Evolutionary conservation across 225 moss, liverwort and hornwort species (phyloP), one percentile per base, ranked within the genome.

Genomic region (Ulota crispa): DNA sequence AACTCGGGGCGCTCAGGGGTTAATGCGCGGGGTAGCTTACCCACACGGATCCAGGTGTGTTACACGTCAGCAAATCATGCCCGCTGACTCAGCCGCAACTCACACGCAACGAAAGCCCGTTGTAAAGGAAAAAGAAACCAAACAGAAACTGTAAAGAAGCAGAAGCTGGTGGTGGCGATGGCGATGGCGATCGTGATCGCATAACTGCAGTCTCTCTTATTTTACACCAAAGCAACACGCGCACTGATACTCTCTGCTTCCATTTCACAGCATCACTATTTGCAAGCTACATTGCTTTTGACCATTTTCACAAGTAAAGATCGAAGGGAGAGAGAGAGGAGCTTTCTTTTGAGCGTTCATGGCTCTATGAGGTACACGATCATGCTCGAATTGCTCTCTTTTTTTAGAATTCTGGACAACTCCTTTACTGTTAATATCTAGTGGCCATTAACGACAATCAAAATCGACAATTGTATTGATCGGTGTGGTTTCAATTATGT

Each of bases 51-150:
- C 61, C 82, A 76, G 4, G 24, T 76, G 28, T 76, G 15, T 19
- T 13, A 61, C 69, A 70, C 82, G 82, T 82, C 82, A 76, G 82
- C 76, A 69, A 5, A 16, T 13, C 54, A 0, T 45, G 24, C 42
- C 31, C n/a, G 15, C 57, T 32, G 19, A 19, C 55, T 23, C 62
- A 62, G 73, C 73, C 57, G 20, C 57, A n/a, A 14, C 24, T 24
- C 15, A 27, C 19, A 11, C 37, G 8, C 37, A 64, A 72, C 21
- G 23, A 41, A 54, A n/a, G 23, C 39, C 9, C 2, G 0, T 13
- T 13, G 4, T 14, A 13, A 56, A 31, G 11, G 56, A 18, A 68
- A 81, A 55, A 65, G 74, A 72, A 50, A 52, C 6, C 11, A 30
- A 19, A 43, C 67, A 26, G 59, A 32, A 20, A 14, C 34, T 26